Evolutionary conservation across 2,329 filamentous ascomycete species (phyloP), one percentile per base, ranked within the genome.

Genomic region (Furcasterigmium sp.): DNA sequence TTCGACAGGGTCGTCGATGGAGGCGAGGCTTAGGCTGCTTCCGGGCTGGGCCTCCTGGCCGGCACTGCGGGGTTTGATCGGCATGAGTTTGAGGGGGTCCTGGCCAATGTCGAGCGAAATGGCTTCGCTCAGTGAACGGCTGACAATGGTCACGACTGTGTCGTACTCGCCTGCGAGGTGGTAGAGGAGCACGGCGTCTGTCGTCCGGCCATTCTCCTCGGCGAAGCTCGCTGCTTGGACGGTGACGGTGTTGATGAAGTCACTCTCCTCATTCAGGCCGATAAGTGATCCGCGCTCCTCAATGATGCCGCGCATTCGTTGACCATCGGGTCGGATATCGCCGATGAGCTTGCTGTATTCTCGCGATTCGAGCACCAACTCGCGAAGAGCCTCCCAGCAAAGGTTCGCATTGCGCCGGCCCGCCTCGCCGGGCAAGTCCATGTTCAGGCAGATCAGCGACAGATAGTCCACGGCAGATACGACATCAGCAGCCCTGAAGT

Each of bases 161-260:
- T 98, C 90, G 61, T 95, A 97, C 62, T 98, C 91, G 56, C 89
- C 88, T 0, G 93, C 91, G 35, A 98, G 75, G 62, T 98, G 91
- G 63, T 95, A 97, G 41, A 98, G 75, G 40, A 98, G 75, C 13
- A 97, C 91, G 3, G 94, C 91, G 64, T 98, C 93, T 1, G 91
- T 94, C 2, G 85, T 90, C 39, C 94, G 81, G 30, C 93, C 91
- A 55, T 91, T 94, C 62, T 97, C 91, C 54, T 98, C 91, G 5
- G 93, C 93, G 56, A 91, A 88, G 51, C 85, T 84, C 32, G 93
- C 93, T 8, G 93, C 93, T 62, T 95, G 89, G 35, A 93, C 75
- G 2, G 91, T 97, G 55, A 98, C 91, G n/a, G 85, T 85, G 56
- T 84, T 85, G 62, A 98, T 78, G 61, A 96, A 93, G 52, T 95